Evolutionary conservation across 192 early-diverging fungal genomes (phyloP).

Genomic region (Spizellomyces sp.): DNA sequence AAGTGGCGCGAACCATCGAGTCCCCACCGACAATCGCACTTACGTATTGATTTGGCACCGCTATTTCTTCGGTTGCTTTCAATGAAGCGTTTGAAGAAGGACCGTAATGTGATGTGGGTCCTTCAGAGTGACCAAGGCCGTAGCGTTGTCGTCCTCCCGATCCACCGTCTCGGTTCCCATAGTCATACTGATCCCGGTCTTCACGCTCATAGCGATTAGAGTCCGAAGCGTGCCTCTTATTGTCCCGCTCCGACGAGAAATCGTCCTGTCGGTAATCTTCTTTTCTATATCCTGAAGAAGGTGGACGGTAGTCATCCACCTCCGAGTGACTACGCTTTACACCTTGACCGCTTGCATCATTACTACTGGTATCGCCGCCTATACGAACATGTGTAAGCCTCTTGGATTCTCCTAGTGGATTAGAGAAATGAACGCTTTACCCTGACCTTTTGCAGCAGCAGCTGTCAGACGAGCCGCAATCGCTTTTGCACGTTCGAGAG

Average conservation of each 20-base stretch:
- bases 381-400: constrained; percentile 2
- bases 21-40: constrained; percentile 5
- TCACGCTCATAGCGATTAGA: background rate
- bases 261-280: constrained; percentile 14
- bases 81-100: background rate
- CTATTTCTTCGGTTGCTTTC: constrained; percentile 5
- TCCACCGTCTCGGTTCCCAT: background rate
- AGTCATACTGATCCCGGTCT: background rate
- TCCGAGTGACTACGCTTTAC: constrained; percentile 35
- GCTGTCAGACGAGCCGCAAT: constrained; percentile 69
- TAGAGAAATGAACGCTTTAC: too few relatives aligned
- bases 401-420: background rate
- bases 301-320: constrained; percentile 28
- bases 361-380: background rate
- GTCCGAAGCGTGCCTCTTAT: constrained; percentile 20
- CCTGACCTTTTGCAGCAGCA: background rate
- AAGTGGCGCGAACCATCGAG: constrained; percentile 44
- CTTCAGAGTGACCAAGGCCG: constrained; percentile 25
- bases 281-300: constrained; percentile 27
- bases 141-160: constrained; percentile 5
- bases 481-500: constrained; percentile 73
- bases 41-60: constrained; percentile 19
- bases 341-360: background rate
- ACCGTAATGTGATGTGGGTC: constrained; percentile 30
- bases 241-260: background rate